Conservation (phyloP, 176 grass and related monocot species). For the Oryza officinalis region DNA sequence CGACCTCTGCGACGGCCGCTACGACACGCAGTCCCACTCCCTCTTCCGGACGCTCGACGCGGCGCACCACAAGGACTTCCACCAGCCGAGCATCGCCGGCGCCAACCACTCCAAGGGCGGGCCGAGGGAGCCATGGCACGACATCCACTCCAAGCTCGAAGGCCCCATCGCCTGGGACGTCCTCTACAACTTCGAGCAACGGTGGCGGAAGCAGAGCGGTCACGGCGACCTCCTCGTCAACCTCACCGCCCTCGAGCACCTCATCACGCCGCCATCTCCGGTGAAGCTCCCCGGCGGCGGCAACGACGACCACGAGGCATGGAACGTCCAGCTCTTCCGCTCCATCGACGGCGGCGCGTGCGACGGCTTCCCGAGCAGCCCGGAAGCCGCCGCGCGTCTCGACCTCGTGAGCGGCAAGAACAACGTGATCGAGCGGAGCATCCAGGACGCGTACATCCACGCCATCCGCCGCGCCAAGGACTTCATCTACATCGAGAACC, state of each 20-base stretch:
- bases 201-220: conserved; percentile 79
- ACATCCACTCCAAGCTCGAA: conserved; percentile 77
- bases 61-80: conserved; percentile 73
- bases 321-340: conserved; percentile 86
- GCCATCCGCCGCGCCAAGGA: conserved; percentile 75
- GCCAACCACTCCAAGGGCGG: conserved; percentile 57
- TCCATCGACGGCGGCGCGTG: conserved; percentile 75
- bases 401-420: conserved; percentile 83
- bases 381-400: conserved; percentile 56
- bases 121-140: conserved; percentile 90
- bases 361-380: conserved; percentile 70
- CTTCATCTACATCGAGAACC: conserved; percentile 94
- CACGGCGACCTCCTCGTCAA: conserved; percentile 49
- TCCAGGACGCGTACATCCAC: conserved; percentile 92
- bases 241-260: conserved; percentile 45
- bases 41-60: conserved; percentile 81
- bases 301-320: conserved; percentile 53
- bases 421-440: conserved; percentile 84
- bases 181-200: conserved; percentile 86
- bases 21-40: conserved; percentile 86
- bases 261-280: conserved; percentile 69
- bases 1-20: conserved; percentile 86
- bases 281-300: conserved; percentile 48
- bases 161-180: conserved; percentile 84
- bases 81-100: conserved; percentile 58